Base-by-base conservation (phyloP, 768 basidiomycete species). In the Russula abietina region DNA sequence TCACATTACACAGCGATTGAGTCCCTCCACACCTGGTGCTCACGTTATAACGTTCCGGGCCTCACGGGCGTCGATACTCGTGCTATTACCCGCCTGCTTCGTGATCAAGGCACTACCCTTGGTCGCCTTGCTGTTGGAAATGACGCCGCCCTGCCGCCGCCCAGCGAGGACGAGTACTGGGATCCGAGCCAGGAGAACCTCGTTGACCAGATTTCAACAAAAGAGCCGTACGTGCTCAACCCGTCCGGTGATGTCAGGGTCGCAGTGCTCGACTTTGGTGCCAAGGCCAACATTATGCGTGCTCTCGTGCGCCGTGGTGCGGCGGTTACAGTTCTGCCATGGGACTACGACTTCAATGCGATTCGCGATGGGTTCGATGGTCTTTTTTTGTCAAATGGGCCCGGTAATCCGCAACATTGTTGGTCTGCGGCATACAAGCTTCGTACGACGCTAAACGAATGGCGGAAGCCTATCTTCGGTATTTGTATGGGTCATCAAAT, bases 401-500 rank as follows among this genome's bases (percentile, higher is more conserved):
- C 97, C 9, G 97, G 97, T 66, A 93, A 96, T 75, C 97, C 97
- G 6, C 78, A 78, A 65, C 88, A 91, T 66, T 95, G 93, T 75
- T 86, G 87, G 83, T 86, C 90, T 60, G 93, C 93, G 24, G 91
- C 86, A 11, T 70, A 86, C 60, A 83, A 89, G 65, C 83, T 98
- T 50, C 83, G 92, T 68, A 82, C 81, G 70, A 96, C 93, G 12
- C 75, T 99, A 55, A 69, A 80, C 36, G 92, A 95, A 75, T 98
- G 96, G 96, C 76, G 85, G 72, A 92, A 86, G 72, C 97, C 97
- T 12, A 81, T 98, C 45, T 98, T 98, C 68, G 97, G 97, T 58
- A 95, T 99, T 68, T 99, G 97, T 76, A 98, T 99, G 97, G 97
- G 96, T 55, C 93, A 98, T 73, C 96, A 98, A 75, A 83, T 99